These are phyloP conservation scores for Naganishia antarctica DNA, from an alignment of 768 basidiomycete genomes.

Conservation along the genomic window DNA sequence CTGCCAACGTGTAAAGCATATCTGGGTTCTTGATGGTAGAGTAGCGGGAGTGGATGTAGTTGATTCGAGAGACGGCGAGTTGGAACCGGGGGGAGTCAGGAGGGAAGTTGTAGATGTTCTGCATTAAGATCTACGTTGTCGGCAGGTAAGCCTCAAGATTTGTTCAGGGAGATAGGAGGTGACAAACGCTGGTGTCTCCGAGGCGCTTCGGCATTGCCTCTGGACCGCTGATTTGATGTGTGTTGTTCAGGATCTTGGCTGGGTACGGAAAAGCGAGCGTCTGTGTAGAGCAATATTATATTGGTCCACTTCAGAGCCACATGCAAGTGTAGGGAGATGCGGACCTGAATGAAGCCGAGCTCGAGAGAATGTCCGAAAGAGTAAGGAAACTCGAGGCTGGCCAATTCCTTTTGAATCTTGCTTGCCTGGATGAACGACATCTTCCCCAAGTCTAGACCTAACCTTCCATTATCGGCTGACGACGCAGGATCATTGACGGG, in stretches of 20 bases:
- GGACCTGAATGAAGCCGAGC: constrained; percentile 21
- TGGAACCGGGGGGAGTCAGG: constrained; percentile 22
- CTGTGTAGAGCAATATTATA: not conserved
- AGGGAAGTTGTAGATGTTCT: constrained; percentile 16
- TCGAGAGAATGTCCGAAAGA: constrained; percentile 16
- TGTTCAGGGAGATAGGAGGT: not conserved
- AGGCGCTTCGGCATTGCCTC: constrained; percentile 15
- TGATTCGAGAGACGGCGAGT: constrained; percentile 23
- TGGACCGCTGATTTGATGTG: constrained; percentile 18
- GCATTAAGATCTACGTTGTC: not conserved
- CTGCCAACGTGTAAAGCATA: constrained; percentile 15
- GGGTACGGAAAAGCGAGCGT: constrained; percentile 23
- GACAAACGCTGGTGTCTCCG: constrained; percentile 16
- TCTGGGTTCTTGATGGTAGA: constrained; percentile 11
- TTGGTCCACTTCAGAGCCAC: not conserved
- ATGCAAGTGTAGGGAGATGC: not conserved
- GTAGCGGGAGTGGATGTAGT: constrained; percentile 24
- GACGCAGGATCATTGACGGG: no score
- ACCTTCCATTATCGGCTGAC: not conserved
- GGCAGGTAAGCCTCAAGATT: not conserved
- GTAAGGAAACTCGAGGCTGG: constrained; percentile 21
- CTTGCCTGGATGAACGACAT: constrained; percentile 20
- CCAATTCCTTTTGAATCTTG: constrained; percentile 4
- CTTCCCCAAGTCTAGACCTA: constrained; percentile 6
- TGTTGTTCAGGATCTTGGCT: constrained; percentile 14